These are phyloP conservation scores for Apophysomyces variabilis DNA, from an alignment of 371 early-diverging fungal genomes.

Conservation along the genomic window DNA sequence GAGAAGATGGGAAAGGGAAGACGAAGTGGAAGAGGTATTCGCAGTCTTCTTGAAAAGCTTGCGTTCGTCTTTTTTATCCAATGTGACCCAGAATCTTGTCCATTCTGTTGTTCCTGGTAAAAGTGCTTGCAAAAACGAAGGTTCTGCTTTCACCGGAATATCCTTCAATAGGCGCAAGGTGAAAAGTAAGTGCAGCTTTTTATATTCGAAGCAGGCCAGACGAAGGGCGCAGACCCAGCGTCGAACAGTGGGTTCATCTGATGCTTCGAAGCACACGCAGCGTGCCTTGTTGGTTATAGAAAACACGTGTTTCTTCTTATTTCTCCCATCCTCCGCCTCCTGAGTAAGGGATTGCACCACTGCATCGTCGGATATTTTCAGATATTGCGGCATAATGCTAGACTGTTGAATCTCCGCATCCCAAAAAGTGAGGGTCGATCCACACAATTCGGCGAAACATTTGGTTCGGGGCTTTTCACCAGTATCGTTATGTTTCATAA, in stretches of 20 bases:
- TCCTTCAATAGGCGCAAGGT: constrained; percentile 61
- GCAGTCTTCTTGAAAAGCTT: constrained; percentile 26
- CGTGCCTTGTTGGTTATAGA: constrained; percentile 50
- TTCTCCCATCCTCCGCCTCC: constrained; percentile 29
- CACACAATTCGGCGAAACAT: constrained; percentile 74
- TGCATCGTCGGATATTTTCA: constrained; percentile 66
- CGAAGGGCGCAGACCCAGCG: constrained; percentile 72
- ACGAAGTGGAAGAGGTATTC: constrained; percentile 25
- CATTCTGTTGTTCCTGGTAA: constrained; percentile 64
- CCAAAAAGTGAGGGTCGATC: constrained; percentile 70
- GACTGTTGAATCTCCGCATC: constrained; percentile 42
- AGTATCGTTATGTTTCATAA: constrained; percentile 62
- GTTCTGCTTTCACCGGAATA: constrained; percentile 21
- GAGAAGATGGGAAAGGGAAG: constrained; percentile 29
- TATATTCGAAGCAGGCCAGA: constrained; percentile 75
- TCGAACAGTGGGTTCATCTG: constrained; percentile 46
- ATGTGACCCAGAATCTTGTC: constrained; percentile 59
- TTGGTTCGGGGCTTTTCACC: constrained; percentile 59
- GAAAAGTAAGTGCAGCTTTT: constrained; percentile 74
- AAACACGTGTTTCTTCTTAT: constrained; percentile 52
- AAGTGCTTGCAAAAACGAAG: constrained; percentile 58
- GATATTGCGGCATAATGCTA: constrained; percentile 65
- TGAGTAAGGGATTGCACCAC: constrained; percentile 45
- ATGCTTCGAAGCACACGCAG: constrained; percentile 60
- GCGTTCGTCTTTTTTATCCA: constrained; percentile 47